Percentiles rank a stretch among this genome's conserved stretches.
Evolutionary conservation across 495 filamentous ascomycete genomes (phyloP).

Genomic region (Hypoxylon fuscum): DNA sequence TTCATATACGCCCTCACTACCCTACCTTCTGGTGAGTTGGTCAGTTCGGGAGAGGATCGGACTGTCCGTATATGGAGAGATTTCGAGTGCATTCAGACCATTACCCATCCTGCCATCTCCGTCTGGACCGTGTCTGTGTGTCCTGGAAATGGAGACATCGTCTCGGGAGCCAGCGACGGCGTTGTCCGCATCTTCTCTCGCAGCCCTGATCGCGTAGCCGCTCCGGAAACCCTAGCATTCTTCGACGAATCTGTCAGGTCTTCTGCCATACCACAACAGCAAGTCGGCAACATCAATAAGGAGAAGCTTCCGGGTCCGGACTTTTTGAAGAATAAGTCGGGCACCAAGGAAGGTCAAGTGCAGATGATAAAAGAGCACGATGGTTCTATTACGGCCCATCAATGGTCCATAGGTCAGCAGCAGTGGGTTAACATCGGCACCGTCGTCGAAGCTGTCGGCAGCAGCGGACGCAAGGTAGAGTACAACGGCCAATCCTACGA

Average conservation of each 20-base stretch:
- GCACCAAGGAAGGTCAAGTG: slow-evolving; percentile 92
- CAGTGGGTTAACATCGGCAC: slow-evolving; percentile 89
- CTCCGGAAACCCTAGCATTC: slow-evolving; percentile 59
- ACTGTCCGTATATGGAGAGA: slow-evolving; percentile 89
- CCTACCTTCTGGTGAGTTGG: slow-evolving; percentile 84
- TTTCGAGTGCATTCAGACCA: slow-evolving; percentile 87
- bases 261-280: slow-evolving; percentile 87
- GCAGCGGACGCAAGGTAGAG: slow-evolving; percentile 73
- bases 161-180: slow-evolving; percentile 89
- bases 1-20: slow-evolving; percentile 90
- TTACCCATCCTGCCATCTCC: slow-evolving; percentile 96
- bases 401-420: slow-evolving; percentile 71
- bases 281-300: slow-evolving; percentile 81
- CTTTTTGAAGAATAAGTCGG: slow-evolving; percentile 79
- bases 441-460: slow-evolving; percentile 88
- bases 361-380: slow-evolving; percentile 86
- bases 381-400: slow-evolving; percentile 80
- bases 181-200: slow-evolving; percentile 87
- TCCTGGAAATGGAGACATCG: slow-evolving; percentile 85
- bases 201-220: slow-evolving; percentile 73
- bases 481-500: slow-evolving; percentile 92
- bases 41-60: slow-evolving; percentile 92
- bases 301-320: slow-evolving; percentile 87
- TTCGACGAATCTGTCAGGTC: slow-evolving; percentile 84
- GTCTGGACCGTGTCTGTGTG: slow-evolving; percentile 92